Conservation (phyloP, 345 rosid species). For the Turnera subulata region DNA sequence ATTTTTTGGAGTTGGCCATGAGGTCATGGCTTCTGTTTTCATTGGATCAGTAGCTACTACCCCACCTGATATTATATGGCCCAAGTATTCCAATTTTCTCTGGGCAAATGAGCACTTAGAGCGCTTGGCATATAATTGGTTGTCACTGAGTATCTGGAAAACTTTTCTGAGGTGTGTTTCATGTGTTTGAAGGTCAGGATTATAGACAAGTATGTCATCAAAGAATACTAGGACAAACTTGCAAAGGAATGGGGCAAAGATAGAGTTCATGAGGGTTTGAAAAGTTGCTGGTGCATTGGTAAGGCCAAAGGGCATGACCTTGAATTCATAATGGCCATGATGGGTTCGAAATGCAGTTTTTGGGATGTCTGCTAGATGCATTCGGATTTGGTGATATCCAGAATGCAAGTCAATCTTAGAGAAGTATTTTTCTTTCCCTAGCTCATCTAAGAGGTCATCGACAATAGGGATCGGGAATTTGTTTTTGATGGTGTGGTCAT, state of each 20-base stretch:
- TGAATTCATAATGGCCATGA: neutral
- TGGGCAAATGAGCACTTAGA: neutral
- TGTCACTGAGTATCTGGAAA: neutral
- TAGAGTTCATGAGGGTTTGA: neutral
- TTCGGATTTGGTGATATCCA: neutral
- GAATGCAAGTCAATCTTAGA: neutral
- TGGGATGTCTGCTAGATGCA: neutral
- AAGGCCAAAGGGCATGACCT: neutral
- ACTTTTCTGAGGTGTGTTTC: neutral
- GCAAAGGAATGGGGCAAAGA: neutral
- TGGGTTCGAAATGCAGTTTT: neutral
- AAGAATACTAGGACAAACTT: neutral
- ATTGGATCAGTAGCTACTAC: neutral
- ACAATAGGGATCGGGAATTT: neutral
- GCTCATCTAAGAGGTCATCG: neutral
- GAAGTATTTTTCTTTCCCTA: neutral
- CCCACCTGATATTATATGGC: neutral
- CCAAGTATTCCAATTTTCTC: neutral
- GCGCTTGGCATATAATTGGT: neutral
- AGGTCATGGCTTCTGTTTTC: neutral
- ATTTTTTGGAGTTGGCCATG: neutral
- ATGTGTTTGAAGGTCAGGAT: neutral
- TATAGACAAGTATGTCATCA: neutral
- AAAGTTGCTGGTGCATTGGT: neutral
- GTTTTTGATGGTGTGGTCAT: neutral